Conservation (phyloP, 805 yeast species). For the Limtongozyma cylindracea region DNA sequence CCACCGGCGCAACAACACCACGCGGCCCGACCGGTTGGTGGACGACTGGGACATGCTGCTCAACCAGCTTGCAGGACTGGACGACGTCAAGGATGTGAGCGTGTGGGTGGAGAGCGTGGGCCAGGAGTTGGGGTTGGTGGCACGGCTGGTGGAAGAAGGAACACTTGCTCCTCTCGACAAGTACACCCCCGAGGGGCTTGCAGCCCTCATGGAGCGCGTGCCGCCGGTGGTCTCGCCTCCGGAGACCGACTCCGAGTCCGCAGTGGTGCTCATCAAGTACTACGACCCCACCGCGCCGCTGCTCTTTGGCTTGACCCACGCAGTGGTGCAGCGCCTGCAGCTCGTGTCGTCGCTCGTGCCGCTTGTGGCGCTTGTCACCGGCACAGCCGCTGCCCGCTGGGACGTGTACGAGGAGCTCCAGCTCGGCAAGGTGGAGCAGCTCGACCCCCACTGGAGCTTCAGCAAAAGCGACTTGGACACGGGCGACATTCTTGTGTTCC, state of each 20-base stretch:
- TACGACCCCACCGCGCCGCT: slow-evolving; percentile 31
- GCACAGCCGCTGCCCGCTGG: too few species aligned
- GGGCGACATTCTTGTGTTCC: slow-evolving; percentile 38
- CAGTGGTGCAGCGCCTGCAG: slow-evolving; percentile 21
- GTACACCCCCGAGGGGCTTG: slow-evolving; percentile 1
- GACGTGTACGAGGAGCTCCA: slow-evolving; percentile 44
- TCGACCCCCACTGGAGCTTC: slow-evolving; percentile 16
- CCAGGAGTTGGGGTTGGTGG: slow-evolving; percentile 20
- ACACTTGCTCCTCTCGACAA: slow-evolving; percentile 1
- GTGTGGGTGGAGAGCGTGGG: slow-evolving; percentile 19
- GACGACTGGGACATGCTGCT: too few species aligned
- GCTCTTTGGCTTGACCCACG: slow-evolving; percentile 43
- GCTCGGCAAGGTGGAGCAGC: slow-evolving; percentile 19
- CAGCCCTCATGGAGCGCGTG: slow-evolving; percentile 4
- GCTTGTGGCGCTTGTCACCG: too few species aligned
- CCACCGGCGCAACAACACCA: slow-evolving; percentile 45
- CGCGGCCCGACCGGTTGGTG: slow-evolving; percentile 25
- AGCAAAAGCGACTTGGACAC: slow-evolving; percentile 30
- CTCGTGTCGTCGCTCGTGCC: slow-evolving; percentile 14
- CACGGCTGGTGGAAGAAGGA: slow-evolving; percentile 42
- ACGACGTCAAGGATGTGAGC: slow-evolving; percentile 20
- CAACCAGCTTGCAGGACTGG: too few species aligned
- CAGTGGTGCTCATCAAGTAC: slow-evolving; percentile 26
- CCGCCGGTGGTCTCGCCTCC: too few species aligned
- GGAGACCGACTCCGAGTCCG: too few species aligned